Evolutionary conservation across 495 filamentous ascomycete species (phyloP), one percentile per base, ranked within the genome.

Genomic region (Xylaria bambusicola): DNA sequence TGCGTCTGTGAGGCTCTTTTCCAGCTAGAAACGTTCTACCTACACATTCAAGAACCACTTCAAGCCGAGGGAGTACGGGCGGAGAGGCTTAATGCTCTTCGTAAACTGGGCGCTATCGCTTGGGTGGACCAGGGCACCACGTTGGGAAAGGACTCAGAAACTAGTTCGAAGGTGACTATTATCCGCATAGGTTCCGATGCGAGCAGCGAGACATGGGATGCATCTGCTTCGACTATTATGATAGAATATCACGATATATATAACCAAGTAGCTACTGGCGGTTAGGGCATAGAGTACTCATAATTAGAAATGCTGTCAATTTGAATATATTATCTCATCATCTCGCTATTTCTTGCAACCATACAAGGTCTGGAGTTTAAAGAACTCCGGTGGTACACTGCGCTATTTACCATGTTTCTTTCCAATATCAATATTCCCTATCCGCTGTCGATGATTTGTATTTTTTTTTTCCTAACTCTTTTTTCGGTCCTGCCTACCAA

Each of bases 21-120:
- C 26, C 68, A 71, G 29, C 68, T 71, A 13, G 68, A 71, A 26
- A 63, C 38, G 45, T 71, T 71, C 41, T 71, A 66, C n/a, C 21
- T 71, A 33, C 63, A 66, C 58, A 51, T 41, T 15, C 41, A 49
- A 24, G 58, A 68, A 20, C 63, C 63, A 9, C 50, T 68, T 10
- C 52, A 61, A 13, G 68, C 68, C 5, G 68, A 71, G 47, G 6
- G 35, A 36, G 33, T 71, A 49, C 68, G 68, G 9, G 40, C 62
- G 0, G 66, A 68, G 26, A 64, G 68, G 52, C 63, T 66, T 20
- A 54, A 57, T 51, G 20, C 48, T 3, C 61, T 66, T 57, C 63
- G 61, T 10, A 62, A 40, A 52, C 27, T 70, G 5, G 66, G 58
- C 33, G 52, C 66, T 1, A 52, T 71, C 40, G 42, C 63, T 27